Base-by-base conservation (phyloP, 305 asterid genomes). In the Ruellia speciosa region DNA sequence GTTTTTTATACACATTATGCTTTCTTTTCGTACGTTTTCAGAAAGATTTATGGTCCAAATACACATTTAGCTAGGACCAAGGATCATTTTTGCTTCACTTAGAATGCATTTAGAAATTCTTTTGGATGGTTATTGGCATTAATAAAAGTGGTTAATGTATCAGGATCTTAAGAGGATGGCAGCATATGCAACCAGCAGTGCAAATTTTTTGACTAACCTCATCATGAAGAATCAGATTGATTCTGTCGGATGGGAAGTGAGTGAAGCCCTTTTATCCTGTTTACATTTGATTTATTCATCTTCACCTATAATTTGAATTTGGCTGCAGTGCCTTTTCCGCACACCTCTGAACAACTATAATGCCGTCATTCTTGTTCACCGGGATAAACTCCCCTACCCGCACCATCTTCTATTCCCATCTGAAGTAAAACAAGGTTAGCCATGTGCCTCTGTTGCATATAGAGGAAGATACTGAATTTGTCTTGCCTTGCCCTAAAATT, bases 281-380 rank as follows among this genome's bases (percentile, higher is more conserved):
- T 39, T 34, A 6, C 48, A 12, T 34, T 75, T 62, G 46, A 18
- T 52, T 66, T 52, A 51, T 50, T 20, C 47, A 19, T 54, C 18
- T 6, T 52, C 58, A 18, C 13, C 58, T 37, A 71, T 24, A 49
- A 56, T 62, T 45, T 56, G 49, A 18, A 12, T 64, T 56, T 67
- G 24, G 45, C 16, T 73, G 81, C 92, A 93, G 99, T 71, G 99
- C 78, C 89, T 93, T 73, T 87, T 93, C 74, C 89, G 99, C 57
- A 93, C 97, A 7, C 99, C 99, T 67, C 82, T 88, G 72, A 77
- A 77, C 82, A 83, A 81, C 72, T 93, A 81, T 70, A 87, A 93
- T 62, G 99, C 96, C 8, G 88, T 89, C 61, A 57, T 93, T 72
- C 96, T 93, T 69, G 81, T 93, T 66, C 99, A 88, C 69, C 68